phyloP scores from a whole-genome alignment of 257 asterid species.

The Linderniella brevidens region DNA sequence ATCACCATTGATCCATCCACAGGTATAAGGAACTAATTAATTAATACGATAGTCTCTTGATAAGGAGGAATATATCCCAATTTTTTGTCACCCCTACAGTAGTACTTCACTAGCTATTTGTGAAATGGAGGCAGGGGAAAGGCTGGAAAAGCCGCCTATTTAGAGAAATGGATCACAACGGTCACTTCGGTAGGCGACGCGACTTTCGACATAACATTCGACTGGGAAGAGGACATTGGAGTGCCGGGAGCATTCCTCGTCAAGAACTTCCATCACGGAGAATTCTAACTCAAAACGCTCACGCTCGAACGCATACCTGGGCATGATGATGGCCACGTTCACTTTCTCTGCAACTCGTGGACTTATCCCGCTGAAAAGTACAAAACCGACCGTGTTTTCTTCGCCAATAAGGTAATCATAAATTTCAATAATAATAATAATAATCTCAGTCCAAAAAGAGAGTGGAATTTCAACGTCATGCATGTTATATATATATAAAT shows the following conservation, averaged over 20 bases:
- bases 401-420: slow-evolving; percentile 19
- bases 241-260: slow-evolving; percentile 28
- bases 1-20: no score
- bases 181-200: slow-evolving; percentile 22
- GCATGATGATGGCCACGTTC: slow-evolving; percentile 16
- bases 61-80: no score
- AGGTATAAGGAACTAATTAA: no score
- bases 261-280: slow-evolving; percentile 23
- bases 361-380: slow-evolving; percentile 23
- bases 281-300: slow-evolving; percentile 33
- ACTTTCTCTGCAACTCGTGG: slow-evolving; percentile 46
- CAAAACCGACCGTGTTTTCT: slow-evolving; percentile 24
- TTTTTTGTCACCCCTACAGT: no score
- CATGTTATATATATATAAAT: neutral
- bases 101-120: no score
- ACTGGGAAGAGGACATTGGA: slow-evolving; percentile 24
- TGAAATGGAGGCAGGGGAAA: slow-evolving; percentile 20
- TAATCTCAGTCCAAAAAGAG: neutral
- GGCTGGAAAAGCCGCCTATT: slow-evolving; percentile 25
- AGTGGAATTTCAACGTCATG: neutral
- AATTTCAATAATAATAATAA: neutral
- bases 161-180: slow-evolving; percentile 40
- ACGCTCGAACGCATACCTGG: slow-evolving; percentile 32
- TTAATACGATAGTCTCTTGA: no score
- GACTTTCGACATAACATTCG: slow-evolving; percentile 20